These are phyloP conservation scores for Fraxinus platypoda DNA, from an alignment of 305 asterid genomes.

Conservation along the genomic window DNA sequence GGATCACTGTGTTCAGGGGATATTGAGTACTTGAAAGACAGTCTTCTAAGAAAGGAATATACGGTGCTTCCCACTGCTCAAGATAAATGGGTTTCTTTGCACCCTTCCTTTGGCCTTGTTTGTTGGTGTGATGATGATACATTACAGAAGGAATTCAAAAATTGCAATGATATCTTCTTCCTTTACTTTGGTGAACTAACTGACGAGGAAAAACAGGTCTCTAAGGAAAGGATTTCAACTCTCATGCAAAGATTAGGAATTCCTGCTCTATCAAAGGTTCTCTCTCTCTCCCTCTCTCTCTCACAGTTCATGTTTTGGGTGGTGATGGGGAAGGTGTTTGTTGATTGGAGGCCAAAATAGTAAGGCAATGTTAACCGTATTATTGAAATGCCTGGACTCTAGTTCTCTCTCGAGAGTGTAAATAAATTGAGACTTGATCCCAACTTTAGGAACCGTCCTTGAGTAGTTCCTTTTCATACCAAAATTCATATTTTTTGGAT, in stretches of 20 bases:
- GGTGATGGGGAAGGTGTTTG: background rate
- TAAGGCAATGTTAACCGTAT: background rate
- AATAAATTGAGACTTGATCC: background rate
- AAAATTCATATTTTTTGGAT: background rate
- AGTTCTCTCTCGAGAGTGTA: background rate
- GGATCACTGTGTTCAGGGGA: conserved; percentile 73
- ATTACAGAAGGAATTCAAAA: conserved; percentile 59
- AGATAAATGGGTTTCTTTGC: conserved; percentile 93
- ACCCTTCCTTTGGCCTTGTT: conserved; percentile 73
- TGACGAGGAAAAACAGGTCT: conserved; percentile 52
- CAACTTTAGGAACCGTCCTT: background rate
- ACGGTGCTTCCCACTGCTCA: conserved; percentile 78
- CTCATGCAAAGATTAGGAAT: conserved; percentile 62
- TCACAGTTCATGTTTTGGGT: background rate
- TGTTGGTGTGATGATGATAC: conserved; percentile 86
- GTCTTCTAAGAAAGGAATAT: conserved; percentile 55
- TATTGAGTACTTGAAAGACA: conserved; percentile 54
- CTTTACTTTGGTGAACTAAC: conserved; percentile 60
- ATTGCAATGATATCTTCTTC: conserved; percentile 57
- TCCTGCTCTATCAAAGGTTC: conserved; percentile 76
- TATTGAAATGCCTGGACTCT: background rate
- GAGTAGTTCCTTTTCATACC: background rate
- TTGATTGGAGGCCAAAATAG: background rate
- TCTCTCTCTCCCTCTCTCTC: conserved; percentile 20
- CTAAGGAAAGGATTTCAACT: conserved; percentile 46